Conservation (phyloP, 257 asterid species). For the Perilla frutescens region DNA sequence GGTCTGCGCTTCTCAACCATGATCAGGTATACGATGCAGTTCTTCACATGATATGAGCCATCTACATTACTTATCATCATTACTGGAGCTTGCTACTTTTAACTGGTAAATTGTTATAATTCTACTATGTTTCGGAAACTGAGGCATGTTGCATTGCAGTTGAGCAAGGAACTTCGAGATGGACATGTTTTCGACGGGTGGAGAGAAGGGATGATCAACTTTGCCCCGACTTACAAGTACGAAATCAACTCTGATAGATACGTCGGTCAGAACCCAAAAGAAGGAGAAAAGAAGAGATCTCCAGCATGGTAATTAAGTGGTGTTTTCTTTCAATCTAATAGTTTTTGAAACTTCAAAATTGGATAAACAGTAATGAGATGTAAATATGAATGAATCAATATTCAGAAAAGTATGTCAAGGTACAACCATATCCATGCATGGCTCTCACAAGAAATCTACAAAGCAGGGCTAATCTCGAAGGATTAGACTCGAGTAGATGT, state of each 20-base stretch:
- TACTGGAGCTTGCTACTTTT: not conserved
- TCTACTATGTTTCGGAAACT: too few relatives aligned
- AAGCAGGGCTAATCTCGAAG: too few relatives aligned
- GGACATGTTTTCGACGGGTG: slow-evolving; percentile 91
- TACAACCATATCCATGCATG: too few relatives aligned
- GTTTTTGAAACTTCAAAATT: not conserved
- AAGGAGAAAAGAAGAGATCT: slow-evolving; percentile 92
- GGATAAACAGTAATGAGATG: too few relatives aligned
- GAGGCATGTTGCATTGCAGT: slow-evolving; percentile 42
- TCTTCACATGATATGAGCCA: not conserved
- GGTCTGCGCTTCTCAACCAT: slow-evolving; percentile 70
- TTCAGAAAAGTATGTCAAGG: too few relatives aligned
- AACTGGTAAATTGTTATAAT: too few relatives aligned
- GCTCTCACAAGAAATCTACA: too few relatives aligned
- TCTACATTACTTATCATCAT: not conserved
- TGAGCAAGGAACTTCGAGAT: slow-evolving; percentile 66
- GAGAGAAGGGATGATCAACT: slow-evolving; percentile 85
- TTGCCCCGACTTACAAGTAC: slow-evolving; percentile 93
- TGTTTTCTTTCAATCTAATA: not conserved
- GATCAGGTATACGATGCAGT: slow-evolving; percentile 63
- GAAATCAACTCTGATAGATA: slow-evolving; percentile 75
- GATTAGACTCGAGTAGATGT: too few relatives aligned
- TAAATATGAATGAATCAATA: too few relatives aligned
- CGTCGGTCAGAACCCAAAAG: slow-evolving; percentile 64
- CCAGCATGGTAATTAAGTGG: slow-evolving; percentile 80